Evolutionary conservation across 768 basidiomycete species (phyloP), one percentile per base, ranked within the genome.

Genomic region (Boletus patriciae): DNA sequence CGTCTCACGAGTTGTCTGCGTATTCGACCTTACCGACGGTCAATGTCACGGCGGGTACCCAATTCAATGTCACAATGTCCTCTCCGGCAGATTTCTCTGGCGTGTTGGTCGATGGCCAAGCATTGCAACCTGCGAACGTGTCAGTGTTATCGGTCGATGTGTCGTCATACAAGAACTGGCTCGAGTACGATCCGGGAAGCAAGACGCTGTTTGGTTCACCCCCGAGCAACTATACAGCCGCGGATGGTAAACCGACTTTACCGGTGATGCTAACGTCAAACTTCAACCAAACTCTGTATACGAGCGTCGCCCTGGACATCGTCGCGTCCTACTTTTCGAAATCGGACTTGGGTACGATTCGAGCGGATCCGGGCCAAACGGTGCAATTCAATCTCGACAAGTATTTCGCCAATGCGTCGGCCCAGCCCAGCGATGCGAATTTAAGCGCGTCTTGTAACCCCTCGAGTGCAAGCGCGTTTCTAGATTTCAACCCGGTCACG

Each of bases 281-380:
- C 18, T 85, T 87, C 70, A 86, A 90, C 64, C 87, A 93, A 69
- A 80, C 82, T 0, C 62, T 92, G 56, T 71, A 77, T 19, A 84
- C 87, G 19, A 84, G 78, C 59, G 76, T 95, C 34, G 76, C 82
- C 3, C 65, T 98, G 59, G 81, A 81, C 27, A 69, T 91, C 21
- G 83, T 87, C 10, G 80, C 87, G 4, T 88, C 92, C 4, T 90
- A 83, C 69, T 96, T 97, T 74, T 74, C 80, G 12, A 59, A 75
- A 21, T 74, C 83, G 21, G 72, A 75, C 33, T 72, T 92, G 43
- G 83, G 88, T 18, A 77, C 84, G 21, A 73, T 88, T 47, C 73
- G 81, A 46, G 80, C 78, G 38, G 74, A 77, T 25, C 82, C 81
- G 15, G 83, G 83, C 10, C 70, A 79, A 47, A 42, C 68, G 4